Percentiles rank a stretch among this genome's conserved stretches.
Evolutionary conservation across 768 basidiomycete species (phyloP).

Genomic region (Suillus alpinus): DNA sequence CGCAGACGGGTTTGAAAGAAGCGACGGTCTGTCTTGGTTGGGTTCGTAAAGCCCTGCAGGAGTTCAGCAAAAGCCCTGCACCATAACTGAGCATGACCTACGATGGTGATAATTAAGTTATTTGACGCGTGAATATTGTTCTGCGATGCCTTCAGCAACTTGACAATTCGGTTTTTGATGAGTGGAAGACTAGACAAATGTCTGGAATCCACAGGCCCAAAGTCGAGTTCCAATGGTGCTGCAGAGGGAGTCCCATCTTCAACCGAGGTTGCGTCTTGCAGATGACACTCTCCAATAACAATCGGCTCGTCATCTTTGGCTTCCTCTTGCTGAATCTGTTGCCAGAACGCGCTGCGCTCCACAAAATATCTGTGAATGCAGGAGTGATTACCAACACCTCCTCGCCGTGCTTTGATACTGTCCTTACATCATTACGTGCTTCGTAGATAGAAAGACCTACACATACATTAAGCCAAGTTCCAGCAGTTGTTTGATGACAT

Average conservation of each 20-base stretch:
- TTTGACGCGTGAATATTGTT: constrained; percentile 70
- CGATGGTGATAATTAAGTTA: constrained; percentile 76
- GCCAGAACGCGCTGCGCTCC: constrained; percentile 73
- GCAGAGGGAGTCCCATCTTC: constrained; percentile 21
- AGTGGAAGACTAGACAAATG: constrained; percentile 76
- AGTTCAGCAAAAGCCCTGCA: neutral
- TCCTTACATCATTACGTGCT: constrained; percentile 4
- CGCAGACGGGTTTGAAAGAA: constrained; percentile 76
- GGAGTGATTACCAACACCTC: constrained; percentile 74
- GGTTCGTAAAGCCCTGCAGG: constrained; percentile 68
- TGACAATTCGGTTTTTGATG: constrained; percentile 67
- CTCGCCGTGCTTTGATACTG: constrained; percentile 75
- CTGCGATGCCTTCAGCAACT: constrained; percentile 66
- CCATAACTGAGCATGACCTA: constrained; percentile 34
- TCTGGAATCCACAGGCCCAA: constrained; percentile 74
- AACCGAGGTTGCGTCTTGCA: constrained; percentile 5
- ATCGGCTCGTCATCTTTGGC: constrained; percentile 32
- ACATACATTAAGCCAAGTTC: constrained; percentile 73
- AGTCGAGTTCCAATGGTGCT: constrained; percentile 38
- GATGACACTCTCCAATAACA: constrained; percentile 11
- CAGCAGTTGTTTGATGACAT: constrained; percentile 74
- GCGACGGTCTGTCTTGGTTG: constrained; percentile 74
- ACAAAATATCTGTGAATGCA: constrained; percentile 85
- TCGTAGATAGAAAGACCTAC: neutral
- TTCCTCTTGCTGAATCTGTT: constrained; percentile 72